phyloP scores from a whole-genome alignment of 2,329 filamentous ascomycete species.

The Huntiella omanensis region DNA sequence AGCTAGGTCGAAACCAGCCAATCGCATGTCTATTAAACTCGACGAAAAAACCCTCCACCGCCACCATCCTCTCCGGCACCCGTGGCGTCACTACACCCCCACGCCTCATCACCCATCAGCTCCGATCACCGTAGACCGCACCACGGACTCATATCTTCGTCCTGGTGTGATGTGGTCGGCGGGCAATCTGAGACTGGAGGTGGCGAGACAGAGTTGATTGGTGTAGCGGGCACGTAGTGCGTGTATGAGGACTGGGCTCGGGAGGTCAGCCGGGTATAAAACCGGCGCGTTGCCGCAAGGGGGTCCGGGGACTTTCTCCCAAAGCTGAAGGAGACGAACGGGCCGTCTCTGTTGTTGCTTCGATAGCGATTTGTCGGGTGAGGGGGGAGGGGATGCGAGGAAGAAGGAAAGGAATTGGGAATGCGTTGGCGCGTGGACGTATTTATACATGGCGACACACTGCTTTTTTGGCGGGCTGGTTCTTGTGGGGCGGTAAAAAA shows the following conservation, averaged over 20 bases:
- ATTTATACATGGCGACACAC: not conserved
- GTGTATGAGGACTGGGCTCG: constrained; percentile 12
- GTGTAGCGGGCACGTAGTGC: constrained; percentile 7
- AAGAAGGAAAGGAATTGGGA: constrained; percentile 13
- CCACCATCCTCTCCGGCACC: constrained; percentile 7
- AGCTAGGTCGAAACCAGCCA: constrained; percentile 36
- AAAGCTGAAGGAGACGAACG: constrained; percentile 43
- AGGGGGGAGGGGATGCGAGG: constrained; percentile 43
- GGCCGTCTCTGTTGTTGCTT: constrained; percentile 76
- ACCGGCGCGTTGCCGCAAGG: constrained; percentile 20
- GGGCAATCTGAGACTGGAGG: too few species aligned
- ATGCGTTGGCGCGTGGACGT: not conserved
- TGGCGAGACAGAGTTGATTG: not conserved
- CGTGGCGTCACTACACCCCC: not conserved
- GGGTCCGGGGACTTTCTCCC: constrained; percentile 99
- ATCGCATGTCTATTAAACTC: constrained; percentile 97
- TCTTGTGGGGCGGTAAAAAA: constrained; percentile 5
- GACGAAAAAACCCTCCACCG: constrained; percentile 58
- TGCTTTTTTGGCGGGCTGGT: not conserved
- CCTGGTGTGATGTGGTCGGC: constrained; percentile 20
- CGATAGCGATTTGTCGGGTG: constrained; percentile 99
- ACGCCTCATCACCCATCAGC: not conserved
- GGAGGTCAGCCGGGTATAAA: constrained; percentile 24
- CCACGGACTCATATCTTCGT: constrained; percentile 80
- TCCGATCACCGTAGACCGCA: constrained; percentile 2